Base-by-base conservation (phyloP, 768 basidiomycete genomes). In the Neoboletus brunneissimus region DNA sequence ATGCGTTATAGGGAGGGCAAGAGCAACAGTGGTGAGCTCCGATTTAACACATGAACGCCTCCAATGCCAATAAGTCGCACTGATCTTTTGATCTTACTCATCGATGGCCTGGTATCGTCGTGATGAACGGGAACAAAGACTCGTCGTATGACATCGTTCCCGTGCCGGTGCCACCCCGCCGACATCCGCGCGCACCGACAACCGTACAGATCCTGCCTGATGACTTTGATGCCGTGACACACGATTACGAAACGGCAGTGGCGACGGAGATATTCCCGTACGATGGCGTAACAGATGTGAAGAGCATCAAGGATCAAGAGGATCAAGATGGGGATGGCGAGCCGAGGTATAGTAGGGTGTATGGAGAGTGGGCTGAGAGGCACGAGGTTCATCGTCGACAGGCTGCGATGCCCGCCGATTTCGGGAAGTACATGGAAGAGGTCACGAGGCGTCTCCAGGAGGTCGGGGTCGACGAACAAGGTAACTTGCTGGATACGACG, bases 401-500 rank as follows among this genome's bases (percentile, higher is more conserved):
- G 34, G 58, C 48, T 11, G 46, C 59, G 32, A 48, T 55, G 57
- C 60, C 67, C 12, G 27, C 68, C n/a, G 64, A 72, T 45, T 62
- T 69, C 29, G 70, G 62, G 37, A 59, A 56, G 51, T 62, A 70
- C 57, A 63, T 64, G 66, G 61, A 65, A 54, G 58, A 76, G 67
- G 55, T 67, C 53, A 57, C 77, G 63, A 65, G 71, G 66, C 45
- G 79, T 63, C 62, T 78, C 64, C 64, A 72, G 59, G 56, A 64
- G 60, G 48, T 76, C 63, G 67, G 61, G 18, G 51, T 69, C 4
- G 69, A 71, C n/a, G 66, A 67, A 31, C 64, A 72, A 44, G 62
- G 69, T 23, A 66, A 65, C 41, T 35, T 67, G n/a, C 54, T 61
- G 40, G 59, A 67, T 20, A 8, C 51, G 31, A 60, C 64, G 11